A percentile compares a stretch with the other conserved stretches of the same genome.
Evolutionary conservation across 208 protist genomes (phyloP).

Genomic region (Leishmania aethiopica): DNA sequence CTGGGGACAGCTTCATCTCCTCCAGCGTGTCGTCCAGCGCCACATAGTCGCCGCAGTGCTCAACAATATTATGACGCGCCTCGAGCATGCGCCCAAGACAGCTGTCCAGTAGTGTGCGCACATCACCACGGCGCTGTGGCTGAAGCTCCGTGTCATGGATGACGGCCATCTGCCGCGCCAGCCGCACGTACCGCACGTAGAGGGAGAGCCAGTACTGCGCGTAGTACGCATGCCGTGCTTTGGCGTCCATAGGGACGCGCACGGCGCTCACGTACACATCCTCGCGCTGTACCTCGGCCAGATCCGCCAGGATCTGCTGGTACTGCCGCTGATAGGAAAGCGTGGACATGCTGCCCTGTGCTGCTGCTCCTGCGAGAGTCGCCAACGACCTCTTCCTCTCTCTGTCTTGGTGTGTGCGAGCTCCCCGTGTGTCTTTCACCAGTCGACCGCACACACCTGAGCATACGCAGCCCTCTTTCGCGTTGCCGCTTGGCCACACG

Average conservation of each 20-base stretch:
- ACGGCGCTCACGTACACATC: constrained; percentile 54
- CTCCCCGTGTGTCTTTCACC: not conserved
- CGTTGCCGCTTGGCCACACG: not conserved
- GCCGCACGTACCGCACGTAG: constrained; percentile 92
- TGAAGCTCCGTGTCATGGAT: constrained; percentile 93
- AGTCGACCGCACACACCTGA: not conserved
- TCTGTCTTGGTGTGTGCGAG: constrained; percentile 1
- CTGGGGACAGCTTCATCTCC: constrained; percentile 91
- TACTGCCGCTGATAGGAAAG: constrained; percentile 80
- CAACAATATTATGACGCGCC: constrained; percentile 72
- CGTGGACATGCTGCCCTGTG: constrained; percentile 62
- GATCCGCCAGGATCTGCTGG: constrained; percentile 75
- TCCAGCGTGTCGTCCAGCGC: constrained; percentile 91
- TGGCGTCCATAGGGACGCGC: constrained; percentile 42
- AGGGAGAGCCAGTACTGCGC: constrained; percentile 83
- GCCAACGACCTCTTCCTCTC: not conserved
- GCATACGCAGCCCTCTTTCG: not conserved
- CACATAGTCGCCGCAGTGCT: constrained; percentile 85
- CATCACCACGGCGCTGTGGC: constrained; percentile 93
- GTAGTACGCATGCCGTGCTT: constrained; percentile 60
- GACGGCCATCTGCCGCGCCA: constrained; percentile 77
- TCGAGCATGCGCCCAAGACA: constrained; percentile 95
- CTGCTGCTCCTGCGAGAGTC: not conserved
- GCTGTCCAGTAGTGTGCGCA: constrained; percentile 88
- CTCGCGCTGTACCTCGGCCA: constrained; percentile 65